Evolutionary conservation across 1,284 basidiomycete species (phyloP).

Genomic region (Meira nashicola): DNA sequence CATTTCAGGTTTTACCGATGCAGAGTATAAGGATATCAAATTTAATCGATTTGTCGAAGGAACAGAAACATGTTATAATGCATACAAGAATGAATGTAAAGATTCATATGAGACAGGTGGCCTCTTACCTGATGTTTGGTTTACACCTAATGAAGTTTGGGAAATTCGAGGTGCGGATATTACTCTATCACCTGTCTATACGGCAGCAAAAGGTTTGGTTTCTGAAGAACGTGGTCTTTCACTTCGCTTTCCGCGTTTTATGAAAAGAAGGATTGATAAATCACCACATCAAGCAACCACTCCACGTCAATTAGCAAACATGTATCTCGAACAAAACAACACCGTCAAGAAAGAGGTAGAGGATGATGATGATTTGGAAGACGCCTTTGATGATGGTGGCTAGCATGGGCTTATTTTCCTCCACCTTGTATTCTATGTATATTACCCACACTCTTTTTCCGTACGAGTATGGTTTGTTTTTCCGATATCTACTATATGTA

Average conservation of each 20-base stretch:
- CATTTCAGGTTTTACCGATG: slow-evolving; percentile 74
- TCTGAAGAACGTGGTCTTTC: slow-evolving; percentile 63
- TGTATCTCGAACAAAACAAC: slow-evolving; percentile 38
- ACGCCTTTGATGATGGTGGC: slow-evolving; percentile 10
- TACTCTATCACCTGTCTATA: slow-evolving; percentile 80
- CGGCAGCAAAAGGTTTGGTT: slow-evolving; percentile 67
- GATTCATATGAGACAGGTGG: slow-evolving; percentile 55
- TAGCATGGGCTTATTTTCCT: too few relatives aligned
- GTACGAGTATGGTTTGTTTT: too few relatives aligned
- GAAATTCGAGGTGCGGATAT: slow-evolving; percentile 72
- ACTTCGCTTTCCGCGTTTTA: slow-evolving; percentile 54
- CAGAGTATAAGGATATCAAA: slow-evolving; percentile 61
- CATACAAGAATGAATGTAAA: slow-evolving; percentile 3
- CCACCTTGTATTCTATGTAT: neutral
- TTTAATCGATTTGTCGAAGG: slow-evolving; percentile 10
- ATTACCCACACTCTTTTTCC: too few relatives aligned
- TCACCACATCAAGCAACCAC: slow-evolving; percentile 31
- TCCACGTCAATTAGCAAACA: slow-evolving; percentile 33
- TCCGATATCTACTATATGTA: too few relatives aligned
- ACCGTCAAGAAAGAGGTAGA: slow-evolving; percentile 12
- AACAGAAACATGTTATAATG: slow-evolving; percentile 41
- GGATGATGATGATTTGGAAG: slow-evolving; percentile 16
- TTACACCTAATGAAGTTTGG: slow-evolving; percentile 71
- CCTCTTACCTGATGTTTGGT: slow-evolving; percentile 68
- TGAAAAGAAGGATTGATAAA: slow-evolving; percentile 44